phyloP scores from a whole-genome alignment of 2,329 filamentous ascomycete genomes.

The Colletotrichum abscissum region DNA sequence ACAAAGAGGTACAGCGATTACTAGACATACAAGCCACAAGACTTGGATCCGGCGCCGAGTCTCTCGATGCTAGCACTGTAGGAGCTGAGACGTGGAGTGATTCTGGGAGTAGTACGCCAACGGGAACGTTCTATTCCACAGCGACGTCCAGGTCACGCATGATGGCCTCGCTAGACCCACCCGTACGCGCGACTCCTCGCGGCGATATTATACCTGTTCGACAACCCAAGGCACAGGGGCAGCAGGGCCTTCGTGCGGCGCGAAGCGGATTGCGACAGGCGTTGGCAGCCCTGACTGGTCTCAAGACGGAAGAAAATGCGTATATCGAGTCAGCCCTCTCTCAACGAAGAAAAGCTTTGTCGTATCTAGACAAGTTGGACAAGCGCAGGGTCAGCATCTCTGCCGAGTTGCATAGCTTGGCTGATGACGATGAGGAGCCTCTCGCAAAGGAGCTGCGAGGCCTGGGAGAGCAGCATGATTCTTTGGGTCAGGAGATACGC shows the following conservation, averaged over 20 bases:
- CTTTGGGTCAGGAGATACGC: conserved; percentile 71
- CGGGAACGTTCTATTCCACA: conserved; percentile 52
- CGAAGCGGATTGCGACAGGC: conserved; percentile 72
- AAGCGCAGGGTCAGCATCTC: conserved; percentile 62
- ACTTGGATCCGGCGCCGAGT: conserved; percentile 50
- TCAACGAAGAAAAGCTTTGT: conserved; percentile 67
- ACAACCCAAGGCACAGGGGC: conserved; percentile 62
- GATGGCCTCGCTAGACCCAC: conserved; percentile 55
- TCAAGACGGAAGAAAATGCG: conserved; percentile 77
- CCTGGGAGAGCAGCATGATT: conserved; percentile 65
- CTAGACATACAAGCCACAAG: conserved; percentile 62
- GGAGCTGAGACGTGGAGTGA: conserved; percentile 50
- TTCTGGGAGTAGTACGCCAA: conserved; percentile 54
- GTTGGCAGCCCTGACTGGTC: conserved; percentile 71
- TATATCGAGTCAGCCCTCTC: conserved; percentile 67
- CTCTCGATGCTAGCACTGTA: conserved; percentile 29
- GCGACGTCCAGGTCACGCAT: conserved; percentile 52
- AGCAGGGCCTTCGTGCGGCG: conserved; percentile 69
- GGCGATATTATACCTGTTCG: conserved; percentile 70
- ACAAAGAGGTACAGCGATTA: conserved; percentile 59
- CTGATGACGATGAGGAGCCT: conserved; percentile 67
- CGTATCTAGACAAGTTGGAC: conserved; percentile 65
- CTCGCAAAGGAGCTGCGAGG: conserved; percentile 69
- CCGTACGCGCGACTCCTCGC: conserved; percentile 49
- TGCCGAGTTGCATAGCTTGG: conserved; percentile 64